phyloP scores from a whole-genome alignment of 129 eudicot genomes.

The Solidago caesia region DNA sequence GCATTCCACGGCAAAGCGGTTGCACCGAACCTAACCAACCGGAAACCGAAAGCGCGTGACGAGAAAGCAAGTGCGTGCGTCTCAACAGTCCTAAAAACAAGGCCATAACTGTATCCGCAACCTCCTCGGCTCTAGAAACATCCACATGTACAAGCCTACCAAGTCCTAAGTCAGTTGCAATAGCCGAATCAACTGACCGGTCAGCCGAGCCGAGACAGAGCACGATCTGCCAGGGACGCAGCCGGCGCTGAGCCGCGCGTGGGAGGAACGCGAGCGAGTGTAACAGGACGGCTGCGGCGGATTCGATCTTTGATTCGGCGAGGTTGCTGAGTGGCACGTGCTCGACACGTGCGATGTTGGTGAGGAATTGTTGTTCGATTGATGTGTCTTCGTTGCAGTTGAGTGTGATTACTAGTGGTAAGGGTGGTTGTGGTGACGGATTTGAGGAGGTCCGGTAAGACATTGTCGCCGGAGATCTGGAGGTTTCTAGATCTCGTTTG shows the following conservation, averaged over 20 bases:
- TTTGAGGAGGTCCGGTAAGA: slow-evolving; percentile 29
- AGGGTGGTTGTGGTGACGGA: slow-evolving; percentile 31
- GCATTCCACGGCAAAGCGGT: slow-evolving; percentile 98
- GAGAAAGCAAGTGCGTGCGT: slow-evolving; percentile 81
- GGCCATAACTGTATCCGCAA: slow-evolving; percentile 98
- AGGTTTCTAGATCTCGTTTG: slow-evolving; percentile 27
- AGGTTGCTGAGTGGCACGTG: slow-evolving; percentile 83
- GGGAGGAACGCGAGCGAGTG: slow-evolving; percentile 97
- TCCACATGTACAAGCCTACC: slow-evolving; percentile 82
- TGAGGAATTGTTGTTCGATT: slow-evolving; percentile 65
- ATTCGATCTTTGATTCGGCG: slow-evolving; percentile 68
- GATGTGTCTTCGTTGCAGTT: slow-evolving; percentile 84
- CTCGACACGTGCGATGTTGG: slow-evolving; percentile 74
- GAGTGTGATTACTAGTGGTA: slow-evolving; percentile 76
- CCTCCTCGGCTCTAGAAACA: slow-evolving; percentile 89
- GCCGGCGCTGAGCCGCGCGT: slow-evolving; percentile 99
- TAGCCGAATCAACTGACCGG: slow-evolving; percentile 80
- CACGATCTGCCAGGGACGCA: slow-evolving; percentile 89
- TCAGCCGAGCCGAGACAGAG: slow-evolving; percentile 97
- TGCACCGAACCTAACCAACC: slow-evolving; percentile 98
- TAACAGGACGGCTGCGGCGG: slow-evolving; percentile 86
- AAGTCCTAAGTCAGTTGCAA: slow-evolving; percentile 85
- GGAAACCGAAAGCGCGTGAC: slow-evolving; percentile 82
- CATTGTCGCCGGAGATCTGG: slow-evolving; percentile 57
- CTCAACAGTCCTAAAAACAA: slow-evolving; percentile 74